Evolutionary conservation across 768 basidiomycete species (phyloP), one percentile per base, ranked within the genome.

Genomic region (Pleurotus tuoliensis): DNA sequence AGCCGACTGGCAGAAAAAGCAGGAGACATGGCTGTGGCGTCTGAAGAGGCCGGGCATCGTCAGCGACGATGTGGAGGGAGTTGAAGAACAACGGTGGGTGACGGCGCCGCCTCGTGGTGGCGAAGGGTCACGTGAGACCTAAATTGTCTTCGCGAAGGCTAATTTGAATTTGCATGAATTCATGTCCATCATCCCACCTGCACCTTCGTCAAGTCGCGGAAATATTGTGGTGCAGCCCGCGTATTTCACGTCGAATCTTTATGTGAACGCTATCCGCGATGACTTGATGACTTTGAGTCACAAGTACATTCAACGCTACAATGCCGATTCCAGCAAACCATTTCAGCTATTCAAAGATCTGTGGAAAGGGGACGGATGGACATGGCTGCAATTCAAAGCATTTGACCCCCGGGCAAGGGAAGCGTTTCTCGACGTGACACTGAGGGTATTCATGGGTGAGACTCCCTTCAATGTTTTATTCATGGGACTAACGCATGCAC

Each of bases 221-320:
- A 81, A 84, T 20, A 67, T 86, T 59, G 71, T 80, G 39, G 70
- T 92, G 8, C 90, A 92, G 63, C 89, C 88, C 1, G 73, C 77
- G 16, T 92, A 88, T 68, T 93, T 90, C 66, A 87, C 89, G 0
- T 92, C 90, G 3, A 88, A 88, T 0, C 64, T 87, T 20, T 93
- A 86, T 67, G 82, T 90, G 7, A 70, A 80, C 16, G 72, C 82
- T 12, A 74, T 89, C 18, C 80, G 87, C 2, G 77, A 82, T 25
- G 91, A 94, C 67, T 76, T 92, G 25, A 68, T 74, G 2, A 64
- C 62, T 3, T 77, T 94, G 20, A 67, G 85, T 3, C 63, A 71
- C n/a, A 61, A 69, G 8, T 92, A 82, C 60, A 69, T 78, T 25
- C 77, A 81, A n/a, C 71, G 72, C 37, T 85, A 82, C 62, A 62